These are phyloP conservation scores for Pythium pyrilobum DNA, from an alignment of 352 stramenopile genomes.

Conservation along the genomic window DNA sequence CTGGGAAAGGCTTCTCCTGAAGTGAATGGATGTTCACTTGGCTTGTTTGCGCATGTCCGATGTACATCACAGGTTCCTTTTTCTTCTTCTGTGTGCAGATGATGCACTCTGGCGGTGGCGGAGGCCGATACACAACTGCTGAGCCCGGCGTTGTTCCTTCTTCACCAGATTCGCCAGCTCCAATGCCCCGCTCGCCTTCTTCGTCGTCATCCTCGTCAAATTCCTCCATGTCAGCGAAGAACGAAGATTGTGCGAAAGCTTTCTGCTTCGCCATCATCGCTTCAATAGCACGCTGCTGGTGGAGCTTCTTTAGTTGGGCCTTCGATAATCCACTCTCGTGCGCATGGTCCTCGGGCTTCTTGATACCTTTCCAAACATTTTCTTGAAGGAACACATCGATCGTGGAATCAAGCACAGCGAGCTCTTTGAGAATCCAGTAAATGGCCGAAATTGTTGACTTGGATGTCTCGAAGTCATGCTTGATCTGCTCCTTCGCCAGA, in stretches of 20 bases:
- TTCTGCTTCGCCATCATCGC: constrained; percentile 80
- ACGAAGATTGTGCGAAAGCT: constrained; percentile 64
- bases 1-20: constrained; percentile 35
- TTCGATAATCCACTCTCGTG: constrained; percentile 63
- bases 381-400: constrained; percentile 53
- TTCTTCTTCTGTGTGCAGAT: constrained; percentile 85
- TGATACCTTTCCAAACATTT: constrained; percentile 59
- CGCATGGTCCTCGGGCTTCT: constrained; percentile 46
- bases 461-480: constrained; percentile 70
- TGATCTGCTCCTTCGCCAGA: constrained; percentile 62
- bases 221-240: constrained; percentile 63
- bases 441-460: constrained; percentile 76
- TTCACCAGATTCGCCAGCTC: constrained; percentile 14
- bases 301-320: constrained; percentile 63
- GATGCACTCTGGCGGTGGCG: constrained; percentile 70
- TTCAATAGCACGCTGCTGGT: constrained; percentile 78
- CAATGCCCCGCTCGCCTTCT: constrained; percentile 12
- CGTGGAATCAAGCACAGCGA: constrained; percentile 42
- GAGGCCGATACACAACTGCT: constrained; percentile 61
- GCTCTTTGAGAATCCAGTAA: constrained; percentile 75
- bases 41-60: constrained; percentile 74
- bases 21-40: constrained; percentile 45
- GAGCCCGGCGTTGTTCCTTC: constrained; percentile 7
- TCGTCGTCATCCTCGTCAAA: constrained; percentile 59
- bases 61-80: constrained; percentile 82